Percentiles rank a stretch among this genome's conserved stretches.
Evolutionary conservation across 192 early-diverging fungal species (phyloP).

Genomic region (Coemansia interrupta): DNA sequence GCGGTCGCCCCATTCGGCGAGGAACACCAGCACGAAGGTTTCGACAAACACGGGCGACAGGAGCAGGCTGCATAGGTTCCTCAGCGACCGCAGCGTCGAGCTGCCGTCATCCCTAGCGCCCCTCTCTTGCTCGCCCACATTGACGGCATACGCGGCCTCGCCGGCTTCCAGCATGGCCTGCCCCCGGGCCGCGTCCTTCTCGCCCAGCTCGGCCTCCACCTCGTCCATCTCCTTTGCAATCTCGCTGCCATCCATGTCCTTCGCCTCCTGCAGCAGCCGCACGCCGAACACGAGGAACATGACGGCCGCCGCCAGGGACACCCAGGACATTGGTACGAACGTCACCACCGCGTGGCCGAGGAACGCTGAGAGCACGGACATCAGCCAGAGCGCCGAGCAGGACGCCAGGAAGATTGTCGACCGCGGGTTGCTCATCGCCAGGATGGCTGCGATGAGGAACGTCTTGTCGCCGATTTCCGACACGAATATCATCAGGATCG

Average conservation of each 20-base stretch:
- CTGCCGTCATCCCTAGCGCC: constrained; percentile 29
- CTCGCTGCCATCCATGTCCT: constrained; percentile 83
- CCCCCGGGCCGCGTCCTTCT: constrained; percentile 59
- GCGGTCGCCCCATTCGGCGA: constrained; percentile 98
- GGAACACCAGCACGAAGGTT: constrained; percentile 92
- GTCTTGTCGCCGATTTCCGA: constrained; percentile 99
- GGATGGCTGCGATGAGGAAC: constrained; percentile 95
- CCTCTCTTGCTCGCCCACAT: constrained; percentile 21
- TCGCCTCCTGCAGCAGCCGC: constrained; percentile 80
- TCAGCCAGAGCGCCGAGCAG: constrained; percentile 79
- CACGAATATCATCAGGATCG: constrained; percentile 85
- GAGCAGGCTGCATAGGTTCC: constrained; percentile 70
- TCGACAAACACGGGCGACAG: constrained; percentile 93
- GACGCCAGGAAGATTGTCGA: constrained; percentile 87
- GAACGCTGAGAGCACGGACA: constrained; percentile 93
- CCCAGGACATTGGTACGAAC: constrained; percentile 82
- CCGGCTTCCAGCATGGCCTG: constrained; percentile 62
- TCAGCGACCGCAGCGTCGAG: constrained; percentile 52
- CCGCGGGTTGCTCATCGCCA: constrained; percentile 97
- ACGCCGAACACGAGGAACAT: constrained; percentile 94
- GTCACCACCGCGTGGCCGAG: constrained; percentile 88
- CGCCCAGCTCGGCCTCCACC: constrained; percentile 84
- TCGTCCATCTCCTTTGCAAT: constrained; percentile 86
- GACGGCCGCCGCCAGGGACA: constrained; percentile 74
- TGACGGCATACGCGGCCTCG: constrained; percentile 39